Percentiles rank a stretch among this genome's conserved stretches.
Evolutionary conservation across 768 basidiomycete species (phyloP).

Genomic region (Calocybe cyanea): DNA sequence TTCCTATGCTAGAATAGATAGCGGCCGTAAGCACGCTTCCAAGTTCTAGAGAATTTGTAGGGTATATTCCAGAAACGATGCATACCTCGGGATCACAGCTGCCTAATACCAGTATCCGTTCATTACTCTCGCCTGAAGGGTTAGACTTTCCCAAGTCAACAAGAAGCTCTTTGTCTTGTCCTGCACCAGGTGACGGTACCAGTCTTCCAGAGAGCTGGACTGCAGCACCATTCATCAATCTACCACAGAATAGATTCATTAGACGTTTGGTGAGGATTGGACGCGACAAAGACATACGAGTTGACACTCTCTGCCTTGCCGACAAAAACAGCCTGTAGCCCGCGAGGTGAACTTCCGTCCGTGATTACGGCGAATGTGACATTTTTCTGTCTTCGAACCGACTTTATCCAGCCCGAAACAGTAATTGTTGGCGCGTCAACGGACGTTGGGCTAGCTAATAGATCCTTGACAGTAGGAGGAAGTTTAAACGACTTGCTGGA

Average conservation of each 20-base stretch:
- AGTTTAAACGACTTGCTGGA: slow-evolving; percentile 10
- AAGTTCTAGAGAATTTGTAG: too few species aligned
- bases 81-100: slow-evolving; percentile 44
- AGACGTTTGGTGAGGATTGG: neutral
- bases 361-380: slow-evolving; percentile 80
- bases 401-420: slow-evolving; percentile 84
- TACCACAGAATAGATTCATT: slow-evolving; percentile 3
- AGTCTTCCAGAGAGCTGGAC: slow-evolving; percentile 33
- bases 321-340: slow-evolving; percentile 75
- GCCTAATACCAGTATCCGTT: slow-evolving; percentile 37
- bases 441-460: slow-evolving; percentile 6
- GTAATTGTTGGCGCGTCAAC: slow-evolving; percentile 22
- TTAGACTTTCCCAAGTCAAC: slow-evolving; percentile 29
- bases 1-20: too few species aligned
- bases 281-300: slow-evolving; percentile 13
- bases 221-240: slow-evolving; percentile 20
- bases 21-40: too few species aligned
- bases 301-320: slow-evolving; percentile 29
- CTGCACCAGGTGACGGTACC: slow-evolving; percentile 38
- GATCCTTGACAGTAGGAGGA: slow-evolving; percentile 15
- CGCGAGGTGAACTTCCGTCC: slow-evolving; percentile 72
- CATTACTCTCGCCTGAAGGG: neutral
- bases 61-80: neutral
- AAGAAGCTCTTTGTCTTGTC: slow-evolving; percentile 46
- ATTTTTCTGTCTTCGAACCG: slow-evolving; percentile 81